These are phyloP conservation scores for Amylostereum areolatum DNA, from an alignment of 1,284 basidiomycete genomes.

Conservation along the genomic window DNA sequence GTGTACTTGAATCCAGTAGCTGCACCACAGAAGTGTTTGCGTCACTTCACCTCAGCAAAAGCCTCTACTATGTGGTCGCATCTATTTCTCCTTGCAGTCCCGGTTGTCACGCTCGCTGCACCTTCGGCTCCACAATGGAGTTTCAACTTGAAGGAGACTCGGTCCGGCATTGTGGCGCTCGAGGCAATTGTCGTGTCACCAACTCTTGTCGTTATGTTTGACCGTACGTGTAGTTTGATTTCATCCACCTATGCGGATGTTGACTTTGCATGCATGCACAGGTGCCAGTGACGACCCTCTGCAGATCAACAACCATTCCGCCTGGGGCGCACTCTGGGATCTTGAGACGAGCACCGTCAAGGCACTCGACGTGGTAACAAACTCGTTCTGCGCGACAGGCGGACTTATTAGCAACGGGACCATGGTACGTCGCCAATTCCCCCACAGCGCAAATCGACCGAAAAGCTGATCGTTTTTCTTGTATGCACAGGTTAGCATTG, in stretches of 20 bases:
- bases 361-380: constrained; percentile 36
- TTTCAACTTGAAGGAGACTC: constrained; percentile 27
- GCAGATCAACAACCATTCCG: constrained; percentile 33
- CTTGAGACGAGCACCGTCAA: constrained; percentile 33
- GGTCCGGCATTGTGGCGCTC: constrained; percentile 41
- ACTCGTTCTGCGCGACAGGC: constrained; percentile 49
- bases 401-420: constrained; percentile 43
- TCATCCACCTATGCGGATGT: no score
- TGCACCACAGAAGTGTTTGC: no score
- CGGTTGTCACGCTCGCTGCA: background rate
- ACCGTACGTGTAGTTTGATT: constrained; percentile 27
- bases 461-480: background rate
- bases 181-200: constrained; percentile 43
- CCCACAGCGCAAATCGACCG: background rate
- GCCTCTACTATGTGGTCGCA: no score
- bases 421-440: constrained; percentile 24
- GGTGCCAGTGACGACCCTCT: constrained; percentile 32
- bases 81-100: no score
- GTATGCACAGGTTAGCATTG: constrained; percentile 31
- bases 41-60: no score
- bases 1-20: no score
- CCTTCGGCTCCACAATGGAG: constrained; percentile 16
- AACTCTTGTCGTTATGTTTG: constrained; percentile 38
- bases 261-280: background rate
- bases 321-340: constrained; percentile 42